Conservation (phyloP, 2,329 filamentous ascomycete species). For the Aureobasidium sp. region DNA sequence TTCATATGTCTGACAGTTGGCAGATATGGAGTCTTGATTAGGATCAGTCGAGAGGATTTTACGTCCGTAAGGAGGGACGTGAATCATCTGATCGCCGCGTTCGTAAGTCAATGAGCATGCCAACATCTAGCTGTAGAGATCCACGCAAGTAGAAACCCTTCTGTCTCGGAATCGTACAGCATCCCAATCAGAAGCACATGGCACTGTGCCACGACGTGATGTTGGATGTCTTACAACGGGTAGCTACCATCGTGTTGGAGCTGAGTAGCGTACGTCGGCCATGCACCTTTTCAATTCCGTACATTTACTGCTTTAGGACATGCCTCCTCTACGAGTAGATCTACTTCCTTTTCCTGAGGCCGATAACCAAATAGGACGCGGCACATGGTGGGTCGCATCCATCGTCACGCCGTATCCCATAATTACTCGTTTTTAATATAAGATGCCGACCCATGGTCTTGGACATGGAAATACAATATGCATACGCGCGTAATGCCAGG, state of each 20-base stretch:
- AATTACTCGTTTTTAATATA: slow-evolving; percentile 12
- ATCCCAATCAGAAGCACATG: background rate
- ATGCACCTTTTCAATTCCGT: background rate
- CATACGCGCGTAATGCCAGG: slow-evolving; percentile 3
- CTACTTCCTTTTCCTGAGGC: background rate
- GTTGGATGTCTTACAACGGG: background rate
- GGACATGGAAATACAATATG: slow-evolving; percentile 2
- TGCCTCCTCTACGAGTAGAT: background rate
- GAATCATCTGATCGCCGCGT: background rate
- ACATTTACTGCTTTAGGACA: slow-evolving; percentile 2
- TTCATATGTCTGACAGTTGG: slow-evolving; percentile 2
- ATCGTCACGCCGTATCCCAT: background rate
- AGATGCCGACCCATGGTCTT: slow-evolving; percentile 10
- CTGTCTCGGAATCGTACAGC: background rate
- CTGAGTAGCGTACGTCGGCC: background rate
- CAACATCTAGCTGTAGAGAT: background rate
- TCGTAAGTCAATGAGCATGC: background rate
- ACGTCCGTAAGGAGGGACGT: background rate
- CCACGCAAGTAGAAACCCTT: background rate
- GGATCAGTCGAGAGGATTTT: background rate
- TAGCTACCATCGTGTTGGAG: slow-evolving; percentile 1
- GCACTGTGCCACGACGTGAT: background rate
- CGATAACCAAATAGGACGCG: background rate
- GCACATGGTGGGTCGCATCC: background rate
- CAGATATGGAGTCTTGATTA: background rate